Evolutionary conservation across 768 basidiomycete species (phyloP), one percentile per base, ranked within the genome.

Genomic region (Daedaleopsis nitida): DNA sequence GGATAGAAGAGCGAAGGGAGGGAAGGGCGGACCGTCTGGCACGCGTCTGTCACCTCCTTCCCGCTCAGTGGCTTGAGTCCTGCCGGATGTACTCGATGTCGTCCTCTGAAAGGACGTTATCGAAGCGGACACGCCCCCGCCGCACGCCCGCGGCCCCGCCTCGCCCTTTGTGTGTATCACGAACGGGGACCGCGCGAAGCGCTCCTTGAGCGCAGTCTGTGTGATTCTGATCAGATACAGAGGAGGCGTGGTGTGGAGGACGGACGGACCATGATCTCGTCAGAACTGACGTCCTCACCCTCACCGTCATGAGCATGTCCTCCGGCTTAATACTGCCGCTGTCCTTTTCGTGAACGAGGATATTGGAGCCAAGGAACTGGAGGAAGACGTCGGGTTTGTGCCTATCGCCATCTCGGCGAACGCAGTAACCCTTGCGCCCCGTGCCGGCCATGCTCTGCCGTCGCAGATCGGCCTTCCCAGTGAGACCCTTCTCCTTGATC

Each of bases 401-500:
- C 53, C 66, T 66, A 24, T 63, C 49, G 74, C 76, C 83, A 85
- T 86, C 63, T 88, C 85, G 55, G 80, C 80, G 79, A 94, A 94
- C 16, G 92, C 92, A 68, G 93, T 88, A 94, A 11, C 87, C 87
- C 52, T 73, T 73, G 44, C 74, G 67, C 45, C 77, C 77, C 3
- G 81, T 60, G 43, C 77, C 77, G 5, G 81, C 75, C 54, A 87
- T 81, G 49, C 72, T 71, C 45, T 88, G 85, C 62, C 81, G 83
- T 64, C 86, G 83, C 64, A 83, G 75, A 47, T 78, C 88, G 16
- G 85, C 82, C 66, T 86, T 91, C 27, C 89, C 90, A 1, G 82
- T 86, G 48, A 97, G 81, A 10, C 93, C 94, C 75, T 97, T 95
- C 76, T 96, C 92, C 73, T 92, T 89, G 74, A 95, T 91, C 77